Conservation (phyloP, 331 rosid genomes). For the Malus hybrid region DNA sequence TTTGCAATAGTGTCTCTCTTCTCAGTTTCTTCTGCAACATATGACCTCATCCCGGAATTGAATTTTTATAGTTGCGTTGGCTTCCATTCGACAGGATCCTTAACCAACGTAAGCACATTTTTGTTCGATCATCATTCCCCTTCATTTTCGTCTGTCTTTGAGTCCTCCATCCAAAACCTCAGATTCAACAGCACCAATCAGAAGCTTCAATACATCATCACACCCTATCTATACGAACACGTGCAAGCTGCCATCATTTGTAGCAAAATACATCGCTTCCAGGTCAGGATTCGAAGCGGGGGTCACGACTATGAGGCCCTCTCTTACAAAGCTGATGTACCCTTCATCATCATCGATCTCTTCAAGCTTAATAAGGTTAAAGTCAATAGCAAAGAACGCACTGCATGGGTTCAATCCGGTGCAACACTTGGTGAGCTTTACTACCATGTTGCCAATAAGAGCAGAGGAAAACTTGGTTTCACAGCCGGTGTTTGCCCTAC, state of each 20-base stretch:
- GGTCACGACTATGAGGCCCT: slow-evolving; percentile 65
- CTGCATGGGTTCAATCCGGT: slow-evolving; percentile 64
- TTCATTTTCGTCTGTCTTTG: slow-evolving; percentile 27
- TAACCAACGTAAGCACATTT: background rate
- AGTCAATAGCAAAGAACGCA: slow-evolving; percentile 21
- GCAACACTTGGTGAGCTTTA: slow-evolving; percentile 53
- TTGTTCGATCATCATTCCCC: slow-evolving; percentile 14
- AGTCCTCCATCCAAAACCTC: slow-evolving; percentile 39
- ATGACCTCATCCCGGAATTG: background rate
- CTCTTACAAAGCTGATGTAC: slow-evolving; percentile 41
- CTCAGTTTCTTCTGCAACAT: slow-evolving; percentile 19
- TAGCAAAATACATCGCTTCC: slow-evolving; percentile 34
- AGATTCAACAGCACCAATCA: slow-evolving; percentile 39
- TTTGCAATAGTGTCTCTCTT: background rate
- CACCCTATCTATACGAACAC: slow-evolving; percentile 32
- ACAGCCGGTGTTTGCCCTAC: slow-evolving; percentile 63
- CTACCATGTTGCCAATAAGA: slow-evolving; percentile 35
- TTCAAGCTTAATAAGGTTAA: slow-evolving; percentile 27
- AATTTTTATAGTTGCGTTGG: slow-evolving; percentile 20
- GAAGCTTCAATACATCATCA: slow-evolving; percentile 46
- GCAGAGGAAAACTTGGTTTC: slow-evolving; percentile 34
- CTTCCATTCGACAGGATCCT: slow-evolving; percentile 18
- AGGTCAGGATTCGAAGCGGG: slow-evolving; percentile 43
- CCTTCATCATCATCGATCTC: slow-evolving; percentile 44
- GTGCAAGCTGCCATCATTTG: slow-evolving; percentile 55